These are phyloP conservation scores for Quercus phellos DNA, from an alignment of 331 rosid genomes.

Conservation along the genomic window DNA sequence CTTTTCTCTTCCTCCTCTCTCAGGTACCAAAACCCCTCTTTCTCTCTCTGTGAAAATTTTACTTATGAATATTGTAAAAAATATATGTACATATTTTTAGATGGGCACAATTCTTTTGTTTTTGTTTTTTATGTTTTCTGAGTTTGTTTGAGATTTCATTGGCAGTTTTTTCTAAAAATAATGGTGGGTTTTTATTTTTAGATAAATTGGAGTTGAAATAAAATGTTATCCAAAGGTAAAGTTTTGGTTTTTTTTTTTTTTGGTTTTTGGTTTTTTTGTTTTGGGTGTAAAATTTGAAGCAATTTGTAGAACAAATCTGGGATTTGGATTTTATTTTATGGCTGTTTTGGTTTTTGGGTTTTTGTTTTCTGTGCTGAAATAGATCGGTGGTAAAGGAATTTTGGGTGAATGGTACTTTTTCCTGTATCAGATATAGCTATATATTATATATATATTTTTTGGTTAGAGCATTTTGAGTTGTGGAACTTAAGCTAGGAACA, in stretches of 20 bases:
- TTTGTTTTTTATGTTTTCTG: not conserved
- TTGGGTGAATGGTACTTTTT: slow-evolving; percentile 23
- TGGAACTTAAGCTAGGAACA: slow-evolving; percentile 5
- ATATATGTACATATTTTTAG: too few relatives aligned
- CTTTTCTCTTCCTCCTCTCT: slow-evolving; percentile 37
- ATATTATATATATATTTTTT: not conserved
- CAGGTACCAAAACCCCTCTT: slow-evolving; percentile 27
- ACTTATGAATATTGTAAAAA: too few relatives aligned
- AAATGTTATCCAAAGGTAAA: not conserved
- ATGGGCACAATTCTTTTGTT: not conserved
- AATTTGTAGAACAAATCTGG: not conserved
- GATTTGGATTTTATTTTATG: not conserved
- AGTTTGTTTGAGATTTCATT: slow-evolving; percentile 21
- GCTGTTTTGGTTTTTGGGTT: not conserved
- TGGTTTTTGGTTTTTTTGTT: not conserved
- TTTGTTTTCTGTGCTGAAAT: slow-evolving; percentile 5
- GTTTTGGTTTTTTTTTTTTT: not conserved
- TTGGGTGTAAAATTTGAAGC: not conserved
- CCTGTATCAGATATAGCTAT: not conserved
- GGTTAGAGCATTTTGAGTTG: slow-evolving; percentile 1
- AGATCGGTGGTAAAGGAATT: slow-evolving; percentile 37
- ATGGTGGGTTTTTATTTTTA: not conserved
- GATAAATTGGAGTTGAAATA: slow-evolving; percentile 1
- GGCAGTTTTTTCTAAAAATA: not conserved
- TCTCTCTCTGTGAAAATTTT: not conserved